Evolutionary conservation across 2,329 filamentous ascomycete species (phyloP).

Genomic region (Phyllosticta citrichinensis): DNA sequence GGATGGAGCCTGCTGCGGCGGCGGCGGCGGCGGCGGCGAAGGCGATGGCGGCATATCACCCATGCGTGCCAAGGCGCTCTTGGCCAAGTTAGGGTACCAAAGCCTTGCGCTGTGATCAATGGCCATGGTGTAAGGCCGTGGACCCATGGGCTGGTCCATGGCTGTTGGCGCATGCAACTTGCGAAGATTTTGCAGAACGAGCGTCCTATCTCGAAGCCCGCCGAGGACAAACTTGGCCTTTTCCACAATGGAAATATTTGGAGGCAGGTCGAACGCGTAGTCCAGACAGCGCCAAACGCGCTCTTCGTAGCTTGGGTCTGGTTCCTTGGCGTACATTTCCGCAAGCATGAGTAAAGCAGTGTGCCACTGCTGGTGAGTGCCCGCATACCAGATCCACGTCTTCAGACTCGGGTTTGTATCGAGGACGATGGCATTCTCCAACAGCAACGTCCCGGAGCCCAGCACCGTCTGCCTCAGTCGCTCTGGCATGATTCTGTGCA

Average conservation of each 20-base stretch:
- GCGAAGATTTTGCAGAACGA: conserved; percentile 49
- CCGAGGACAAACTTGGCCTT: conserved; percentile 53
- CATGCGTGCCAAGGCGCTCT: conserved; percentile 1
- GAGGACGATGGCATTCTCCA: conserved; percentile 46
- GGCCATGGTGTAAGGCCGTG: conserved; percentile 6
- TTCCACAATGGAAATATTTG: conserved; percentile 39
- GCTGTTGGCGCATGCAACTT: conserved; percentile 45
- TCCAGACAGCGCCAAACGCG: conserved; percentile 64
- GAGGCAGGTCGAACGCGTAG: conserved; percentile 57
- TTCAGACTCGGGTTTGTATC: conserved; percentile 44
- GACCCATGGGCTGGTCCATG: conserved; percentile 22
- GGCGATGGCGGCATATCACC: background rate
- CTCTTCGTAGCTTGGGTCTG: conserved; percentile 46
- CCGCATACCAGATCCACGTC: conserved; percentile 57
- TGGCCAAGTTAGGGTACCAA: conserved; percentile 8
- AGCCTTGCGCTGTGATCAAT: conserved; percentile 3
- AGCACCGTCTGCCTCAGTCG: conserved; percentile 55
- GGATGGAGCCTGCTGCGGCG: background rate
- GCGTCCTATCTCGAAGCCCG: conserved; percentile 52
- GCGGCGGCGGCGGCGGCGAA: background rate
- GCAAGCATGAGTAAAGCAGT: conserved; percentile 57
- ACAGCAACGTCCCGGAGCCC: conserved; percentile 44
- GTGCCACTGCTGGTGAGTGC: conserved; percentile 60
- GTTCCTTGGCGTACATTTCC: conserved; percentile 53
- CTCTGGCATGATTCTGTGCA: conserved; percentile 44